phyloP scores from a whole-genome alignment of 2,329 filamentous ascomycete species.

The Colletotrichum zoysiae region DNA sequence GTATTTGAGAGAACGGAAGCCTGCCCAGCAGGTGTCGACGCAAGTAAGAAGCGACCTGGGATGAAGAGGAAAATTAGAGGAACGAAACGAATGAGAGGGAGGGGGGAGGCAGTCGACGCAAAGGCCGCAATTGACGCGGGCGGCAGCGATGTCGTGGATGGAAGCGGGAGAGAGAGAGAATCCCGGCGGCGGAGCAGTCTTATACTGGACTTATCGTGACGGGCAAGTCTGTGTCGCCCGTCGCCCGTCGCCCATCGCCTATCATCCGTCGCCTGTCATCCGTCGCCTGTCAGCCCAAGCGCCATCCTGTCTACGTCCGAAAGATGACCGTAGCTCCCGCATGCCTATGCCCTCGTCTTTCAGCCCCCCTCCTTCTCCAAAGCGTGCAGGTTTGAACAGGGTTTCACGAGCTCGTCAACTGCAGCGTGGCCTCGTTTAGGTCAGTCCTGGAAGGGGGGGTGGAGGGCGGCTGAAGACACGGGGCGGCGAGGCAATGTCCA shows the following conservation, averaged over 20 bases:
- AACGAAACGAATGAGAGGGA: slow-evolving; percentile 42
- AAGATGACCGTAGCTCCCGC: slow-evolving; percentile 4
- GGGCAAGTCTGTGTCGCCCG: not conserved
- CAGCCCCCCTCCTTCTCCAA: slow-evolving; percentile 17
- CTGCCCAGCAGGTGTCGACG: slow-evolving; percentile 50
- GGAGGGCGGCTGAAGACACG: not conserved
- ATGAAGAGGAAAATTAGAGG: slow-evolving; percentile 16
- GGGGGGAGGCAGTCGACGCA: slow-evolving; percentile 37
- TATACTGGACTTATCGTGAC: slow-evolving; percentile 27
- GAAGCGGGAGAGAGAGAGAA: not conserved
- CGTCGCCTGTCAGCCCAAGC: slow-evolving; percentile 31
- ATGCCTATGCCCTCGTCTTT: not conserved
- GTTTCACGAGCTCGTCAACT: slow-evolving; percentile 37
- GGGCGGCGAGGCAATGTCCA: slow-evolving; percentile 8
- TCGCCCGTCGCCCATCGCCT: not conserved
- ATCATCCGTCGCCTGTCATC: slow-evolving; percentile 23
- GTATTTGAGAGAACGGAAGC: slow-evolving; percentile 36
- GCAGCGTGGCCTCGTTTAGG: slow-evolving; percentile 30
- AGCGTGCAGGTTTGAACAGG: slow-evolving; percentile 36
- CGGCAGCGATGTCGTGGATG: slow-evolving; percentile 9
- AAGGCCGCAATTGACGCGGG: slow-evolving; percentile 32
- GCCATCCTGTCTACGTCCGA: slow-evolving; percentile 22
- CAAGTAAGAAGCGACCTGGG: slow-evolving; percentile 35
- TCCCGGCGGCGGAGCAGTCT: slow-evolving; percentile 19
- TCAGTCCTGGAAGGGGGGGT: not conserved